Conservation (phyloP, 139 green algal genomes). For the Coelastrella sp. region DNA sequence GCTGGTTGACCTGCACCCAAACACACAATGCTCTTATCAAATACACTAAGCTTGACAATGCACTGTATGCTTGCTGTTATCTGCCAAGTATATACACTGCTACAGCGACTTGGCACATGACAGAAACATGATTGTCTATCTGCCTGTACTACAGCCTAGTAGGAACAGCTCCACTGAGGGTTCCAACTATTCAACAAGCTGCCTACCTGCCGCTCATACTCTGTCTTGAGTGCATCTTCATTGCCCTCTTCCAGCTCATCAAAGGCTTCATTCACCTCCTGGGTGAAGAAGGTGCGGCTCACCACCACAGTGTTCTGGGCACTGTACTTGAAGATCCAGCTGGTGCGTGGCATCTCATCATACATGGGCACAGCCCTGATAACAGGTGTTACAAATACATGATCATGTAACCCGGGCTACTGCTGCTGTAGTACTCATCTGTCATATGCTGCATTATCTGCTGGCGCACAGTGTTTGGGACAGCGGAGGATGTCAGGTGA, state of each 20-base stretch:
- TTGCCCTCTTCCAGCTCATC: slow-evolving; percentile 93
- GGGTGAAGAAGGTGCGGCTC: slow-evolving; percentile 91
- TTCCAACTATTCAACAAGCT: too few species aligned
- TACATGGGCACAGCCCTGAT: slow-evolving; percentile 82
- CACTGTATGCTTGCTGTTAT: not conserved
- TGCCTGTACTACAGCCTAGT: too few species aligned
- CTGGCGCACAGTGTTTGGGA: too few species aligned
- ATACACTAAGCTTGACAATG: too few species aligned
- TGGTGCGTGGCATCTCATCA: slow-evolving; percentile 85
- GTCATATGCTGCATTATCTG: too few species aligned
- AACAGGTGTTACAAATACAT: too few species aligned
- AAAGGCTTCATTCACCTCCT: slow-evolving; percentile 90
- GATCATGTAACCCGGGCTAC: too few species aligned
- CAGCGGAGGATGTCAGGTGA: too few species aligned
- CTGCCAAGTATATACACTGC: not conserved
- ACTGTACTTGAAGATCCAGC: slow-evolving; percentile 90
- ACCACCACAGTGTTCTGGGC: slow-evolving; percentile 90
- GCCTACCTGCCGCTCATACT: slow-evolving; percentile 65
- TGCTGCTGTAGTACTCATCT: too few species aligned
- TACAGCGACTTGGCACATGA: not conserved
- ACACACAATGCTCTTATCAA: too few species aligned
- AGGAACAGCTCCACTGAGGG: too few species aligned
- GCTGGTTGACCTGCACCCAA: slow-evolving; percentile 77
- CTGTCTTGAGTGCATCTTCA: slow-evolving; percentile 89
- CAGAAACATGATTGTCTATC: too few species aligned